These are phyloP conservation scores for Cantharellus cinnabarinus DNA, from an alignment of 768 basidiomycete species.

Conservation along the genomic window DNA sequence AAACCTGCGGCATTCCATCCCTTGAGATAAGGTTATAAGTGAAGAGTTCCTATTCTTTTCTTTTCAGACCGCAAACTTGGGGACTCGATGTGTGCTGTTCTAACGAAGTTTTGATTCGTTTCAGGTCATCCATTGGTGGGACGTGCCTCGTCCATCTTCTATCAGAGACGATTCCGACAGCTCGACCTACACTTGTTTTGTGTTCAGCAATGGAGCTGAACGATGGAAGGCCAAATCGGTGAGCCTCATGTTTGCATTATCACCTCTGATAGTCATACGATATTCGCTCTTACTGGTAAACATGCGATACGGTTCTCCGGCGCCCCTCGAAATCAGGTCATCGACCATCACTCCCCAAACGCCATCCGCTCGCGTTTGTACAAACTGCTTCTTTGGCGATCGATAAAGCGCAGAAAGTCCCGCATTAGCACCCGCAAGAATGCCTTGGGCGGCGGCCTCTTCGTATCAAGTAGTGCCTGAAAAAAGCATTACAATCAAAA, in stretches of 20 bases:
- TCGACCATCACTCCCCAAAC: slow-evolving; percentile 85
- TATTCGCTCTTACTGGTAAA: slow-evolving; percentile 85
- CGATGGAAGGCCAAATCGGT: slow-evolving; percentile 42
- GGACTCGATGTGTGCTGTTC: slow-evolving; percentile 16
- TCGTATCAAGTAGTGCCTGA: slow-evolving; percentile 86
- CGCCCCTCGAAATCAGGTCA: slow-evolving; percentile 71
- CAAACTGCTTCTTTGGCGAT: slow-evolving; percentile 25
- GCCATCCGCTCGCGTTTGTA: slow-evolving; percentile 65
- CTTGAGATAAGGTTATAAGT: slow-evolving; percentile 10
- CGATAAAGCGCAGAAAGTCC: slow-evolving; percentile 40
- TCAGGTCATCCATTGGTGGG: slow-evolving; percentile 18
- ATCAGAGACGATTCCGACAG: slow-evolving; percentile 23
- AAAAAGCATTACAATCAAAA: background rate
- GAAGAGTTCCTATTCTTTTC: background rate
- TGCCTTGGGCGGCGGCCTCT: slow-evolving; percentile 80
- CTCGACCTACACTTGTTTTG: slow-evolving; percentile 15
- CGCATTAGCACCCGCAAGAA: slow-evolving; percentile 77
- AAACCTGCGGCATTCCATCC: slow-evolving; percentile 26
- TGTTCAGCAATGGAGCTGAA: background rate
- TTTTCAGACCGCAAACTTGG: slow-evolving; percentile 23
- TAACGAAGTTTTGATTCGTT: slow-evolving; percentile 13
- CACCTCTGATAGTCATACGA: slow-evolving; percentile 67
- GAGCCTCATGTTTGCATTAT: slow-evolving; percentile 71
- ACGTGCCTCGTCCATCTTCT: slow-evolving; percentile 25
- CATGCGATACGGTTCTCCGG: slow-evolving; percentile 88